phyloP scores from a whole-genome alignment of 306 rosid species.

The Prunus mume region DNA sequence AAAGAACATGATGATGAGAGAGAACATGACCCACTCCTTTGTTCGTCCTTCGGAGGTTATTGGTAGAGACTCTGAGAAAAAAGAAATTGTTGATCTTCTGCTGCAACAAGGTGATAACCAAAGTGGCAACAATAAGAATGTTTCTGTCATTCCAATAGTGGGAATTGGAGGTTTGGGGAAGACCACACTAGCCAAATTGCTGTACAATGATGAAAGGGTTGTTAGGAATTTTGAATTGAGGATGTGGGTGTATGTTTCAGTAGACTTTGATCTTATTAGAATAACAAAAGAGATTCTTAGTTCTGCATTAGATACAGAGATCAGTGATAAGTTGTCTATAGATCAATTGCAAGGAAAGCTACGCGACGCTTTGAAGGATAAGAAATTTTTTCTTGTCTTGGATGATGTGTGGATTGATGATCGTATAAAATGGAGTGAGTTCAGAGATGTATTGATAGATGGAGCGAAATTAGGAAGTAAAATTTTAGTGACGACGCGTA shows the following conservation, averaged over 20 bases:
- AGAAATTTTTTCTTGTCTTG: conserved; percentile 28
- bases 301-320: neutral
- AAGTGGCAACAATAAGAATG: neutral
- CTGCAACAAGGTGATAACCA: neutral
- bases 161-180: conserved; percentile 15
- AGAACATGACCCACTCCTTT: conserved; percentile 17
- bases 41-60: conserved; percentile 27
- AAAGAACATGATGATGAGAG: too few relatives aligned
- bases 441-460: conserved; percentile 3
- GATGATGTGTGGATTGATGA: conserved; percentile 23
- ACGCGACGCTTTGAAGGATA: neutral
- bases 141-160: neutral
- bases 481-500: conserved; percentile 21
- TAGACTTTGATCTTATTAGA: neutral
- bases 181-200: conserved; percentile 1
- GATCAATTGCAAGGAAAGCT: neutral
- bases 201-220: neutral
- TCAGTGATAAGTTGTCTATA: neutral
- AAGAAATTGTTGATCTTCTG: conserved; percentile 10
- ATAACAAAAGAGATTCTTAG: conserved; percentile 4
- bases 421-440: neutral
- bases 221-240: neutral
- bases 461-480: conserved; percentile 20
- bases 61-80: conserved; percentile 30
- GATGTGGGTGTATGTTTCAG: conserved; percentile 16